A percentile compares a stretch with the other conserved stretches of the same genome.
These are phyloP conservation scores for Beauveria varroae DNA, from an alignment of 2,329 filamentous ascomycete genomes.

Conservation along the genomic window DNA sequence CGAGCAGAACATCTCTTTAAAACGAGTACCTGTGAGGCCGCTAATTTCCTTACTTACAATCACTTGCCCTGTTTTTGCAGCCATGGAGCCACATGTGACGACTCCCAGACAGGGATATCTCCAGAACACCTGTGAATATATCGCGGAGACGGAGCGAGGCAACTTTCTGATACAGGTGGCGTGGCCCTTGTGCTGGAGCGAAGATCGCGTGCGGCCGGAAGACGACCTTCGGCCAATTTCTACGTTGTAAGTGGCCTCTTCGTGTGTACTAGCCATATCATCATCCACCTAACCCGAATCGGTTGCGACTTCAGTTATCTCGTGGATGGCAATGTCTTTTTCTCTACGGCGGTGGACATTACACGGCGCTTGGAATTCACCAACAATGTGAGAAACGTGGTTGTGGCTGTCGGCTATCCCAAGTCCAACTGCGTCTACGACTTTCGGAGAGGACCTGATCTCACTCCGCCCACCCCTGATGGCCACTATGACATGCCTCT, in stretches of 20 bases:
- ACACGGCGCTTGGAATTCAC: constrained; percentile 19
- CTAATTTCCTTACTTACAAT: not conserved
- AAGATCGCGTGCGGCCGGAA: constrained; percentile 17
- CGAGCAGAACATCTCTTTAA: not conserved
- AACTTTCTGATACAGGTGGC: constrained; percentile 25
- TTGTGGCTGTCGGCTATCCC: constrained; percentile 28
- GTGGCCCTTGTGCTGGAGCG: constrained; percentile 23
- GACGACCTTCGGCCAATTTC: constrained; percentile 16
- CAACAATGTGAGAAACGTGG: constrained; percentile 20
- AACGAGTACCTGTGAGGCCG: not conserved
- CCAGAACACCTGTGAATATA: constrained; percentile 22
- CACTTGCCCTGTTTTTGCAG: too few species aligned
- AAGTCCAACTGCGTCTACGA: constrained; percentile 22
- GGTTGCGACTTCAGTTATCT: constrained; percentile 20
- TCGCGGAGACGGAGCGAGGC: constrained; percentile 19
- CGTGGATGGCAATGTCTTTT: constrained; percentile 28
- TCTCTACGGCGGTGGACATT: constrained; percentile 26
- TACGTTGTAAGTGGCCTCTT: constrained; percentile 20
- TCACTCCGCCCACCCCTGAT: constrained; percentile 22
- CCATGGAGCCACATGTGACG: not conserved
- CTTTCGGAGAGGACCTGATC: constrained; percentile 22
- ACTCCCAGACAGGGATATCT: constrained; percentile 7
- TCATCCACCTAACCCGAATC: not conserved
- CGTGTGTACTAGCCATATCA: not conserved
- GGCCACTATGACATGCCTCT: constrained; percentile 19